phyloP scores from a whole-genome alignment of 106 monocot species.

The Dendrobium catenatum region DNA sequence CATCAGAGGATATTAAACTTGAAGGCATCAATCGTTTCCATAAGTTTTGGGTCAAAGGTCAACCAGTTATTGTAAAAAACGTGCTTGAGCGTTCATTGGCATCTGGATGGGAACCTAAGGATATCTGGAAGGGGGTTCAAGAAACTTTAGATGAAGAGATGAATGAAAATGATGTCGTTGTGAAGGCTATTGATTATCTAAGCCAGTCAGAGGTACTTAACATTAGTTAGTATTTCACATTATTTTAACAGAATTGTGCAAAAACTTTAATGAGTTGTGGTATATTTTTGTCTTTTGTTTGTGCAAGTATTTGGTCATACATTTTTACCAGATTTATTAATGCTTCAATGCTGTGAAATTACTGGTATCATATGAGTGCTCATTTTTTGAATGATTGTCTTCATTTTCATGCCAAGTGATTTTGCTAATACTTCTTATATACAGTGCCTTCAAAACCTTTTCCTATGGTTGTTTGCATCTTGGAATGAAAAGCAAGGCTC shows the following conservation, averaged over 20 bases:
- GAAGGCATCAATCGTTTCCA: conserved; percentile 61
- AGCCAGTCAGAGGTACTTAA: conserved; percentile 63
- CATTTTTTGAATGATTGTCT: not conserved
- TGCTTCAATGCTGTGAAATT: not conserved
- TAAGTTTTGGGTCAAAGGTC: conserved; percentile 75
- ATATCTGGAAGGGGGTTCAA: conserved; percentile 74
- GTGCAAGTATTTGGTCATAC: not conserved
- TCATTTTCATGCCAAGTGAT: not conserved
- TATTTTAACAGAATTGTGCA: not conserved
- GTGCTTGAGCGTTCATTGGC: conserved; percentile 56
- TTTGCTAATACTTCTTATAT: not conserved
- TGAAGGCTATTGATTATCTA: conserved; percentile 58
- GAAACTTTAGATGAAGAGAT: conserved; percentile 47
- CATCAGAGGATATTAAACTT: conserved; percentile 45
- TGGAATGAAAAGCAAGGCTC: not conserved
- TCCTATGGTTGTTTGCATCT: not conserved
- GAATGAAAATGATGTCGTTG: conserved; percentile 33
- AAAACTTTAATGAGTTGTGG: not conserved
- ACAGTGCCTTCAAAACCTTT: not conserved
- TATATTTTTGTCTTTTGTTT: not conserved
- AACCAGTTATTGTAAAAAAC: conserved; percentile 63
- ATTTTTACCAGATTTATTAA: not conserved
- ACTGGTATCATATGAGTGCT: not conserved
- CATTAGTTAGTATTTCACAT: not conserved
- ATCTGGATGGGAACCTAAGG: conserved; percentile 78